Conservation (phyloP, 2,329 filamentous ascomycete genomes). For the Alternaria sp. region DNA sequence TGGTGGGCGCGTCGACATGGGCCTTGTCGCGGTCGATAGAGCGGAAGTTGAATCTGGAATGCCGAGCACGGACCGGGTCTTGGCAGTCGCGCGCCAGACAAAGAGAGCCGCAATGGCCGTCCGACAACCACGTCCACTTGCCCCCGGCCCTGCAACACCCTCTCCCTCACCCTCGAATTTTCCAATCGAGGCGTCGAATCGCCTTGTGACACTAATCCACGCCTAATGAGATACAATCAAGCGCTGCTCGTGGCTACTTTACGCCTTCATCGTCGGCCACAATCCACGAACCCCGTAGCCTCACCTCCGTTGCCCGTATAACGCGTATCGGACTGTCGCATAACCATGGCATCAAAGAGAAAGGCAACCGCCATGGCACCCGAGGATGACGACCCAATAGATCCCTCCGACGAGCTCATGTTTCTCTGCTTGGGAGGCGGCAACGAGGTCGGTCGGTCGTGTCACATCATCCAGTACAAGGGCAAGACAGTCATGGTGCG, state of each 20-base stretch:
- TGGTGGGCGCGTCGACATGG: constrained; percentile 29
- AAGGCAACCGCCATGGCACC: constrained; percentile 84
- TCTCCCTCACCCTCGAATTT: neutral
- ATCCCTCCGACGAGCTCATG: constrained; percentile 91
- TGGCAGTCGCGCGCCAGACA: constrained; percentile 43
- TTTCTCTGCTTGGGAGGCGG: constrained; percentile 94
- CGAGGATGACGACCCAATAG: constrained; percentile 81
- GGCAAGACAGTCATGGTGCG: constrained; percentile 98
- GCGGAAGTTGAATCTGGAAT: constrained; percentile 24
- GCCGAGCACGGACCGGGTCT: constrained; percentile 36
- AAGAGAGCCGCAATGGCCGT: constrained; percentile 27
- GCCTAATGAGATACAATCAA: constrained; percentile 17
- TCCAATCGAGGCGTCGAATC: constrained; percentile 5
- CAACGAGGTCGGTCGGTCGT: constrained; percentile 96
- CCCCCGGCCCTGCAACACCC: constrained; percentile 2
- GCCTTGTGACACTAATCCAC: constrained; percentile 3
- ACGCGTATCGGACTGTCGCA: neutral
- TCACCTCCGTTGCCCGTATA: constrained; percentile 1
- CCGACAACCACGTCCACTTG: neutral
- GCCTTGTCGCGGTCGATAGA: constrained; percentile 27
- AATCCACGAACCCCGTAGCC: constrained; percentile 9
- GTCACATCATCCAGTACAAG: constrained; percentile 98
- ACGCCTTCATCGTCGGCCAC: constrained; percentile 10
- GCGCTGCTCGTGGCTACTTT: constrained; percentile 2
- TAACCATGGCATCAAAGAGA: constrained; percentile 86